Evolutionary conservation across 1,284 basidiomycete genomes (phyloP).

Genomic region (Trichosporon faecale): DNA sequence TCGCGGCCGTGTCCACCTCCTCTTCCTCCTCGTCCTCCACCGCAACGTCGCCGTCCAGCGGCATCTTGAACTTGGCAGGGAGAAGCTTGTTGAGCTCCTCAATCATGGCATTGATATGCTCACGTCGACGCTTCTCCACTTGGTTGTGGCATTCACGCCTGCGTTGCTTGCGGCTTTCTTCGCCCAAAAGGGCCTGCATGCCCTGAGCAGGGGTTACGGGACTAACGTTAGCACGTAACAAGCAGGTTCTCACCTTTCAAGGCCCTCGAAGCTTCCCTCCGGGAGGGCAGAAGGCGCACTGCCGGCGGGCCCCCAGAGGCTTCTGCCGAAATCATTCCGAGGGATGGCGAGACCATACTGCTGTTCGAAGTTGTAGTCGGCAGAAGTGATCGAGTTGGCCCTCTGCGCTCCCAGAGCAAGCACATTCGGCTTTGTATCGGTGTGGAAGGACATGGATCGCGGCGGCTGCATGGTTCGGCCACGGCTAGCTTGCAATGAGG

Average conservation of each 20-base stretch:
- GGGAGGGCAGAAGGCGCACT: slow-evolving; percentile 31
- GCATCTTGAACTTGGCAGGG: slow-evolving; percentile 32
- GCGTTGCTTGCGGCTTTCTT: slow-evolving; percentile 43
- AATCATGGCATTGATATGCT: slow-evolving; percentile 51
- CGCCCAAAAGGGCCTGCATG: slow-evolving; percentile 24
- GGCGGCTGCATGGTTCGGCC: slow-evolving; percentile 26
- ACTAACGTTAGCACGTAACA: slow-evolving; percentile 17
- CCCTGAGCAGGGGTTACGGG: slow-evolving; percentile 41
- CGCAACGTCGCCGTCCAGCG: slow-evolving; percentile 32
- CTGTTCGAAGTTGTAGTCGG: slow-evolving; percentile 19
- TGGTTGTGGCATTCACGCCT: slow-evolving; percentile 50
- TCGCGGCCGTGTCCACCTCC: slow-evolving; percentile 29
- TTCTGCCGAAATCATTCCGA: slow-evolving; percentile 18
- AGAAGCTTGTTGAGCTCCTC: slow-evolving; percentile 46
- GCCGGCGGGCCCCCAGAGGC: slow-evolving; percentile 23
- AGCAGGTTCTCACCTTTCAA: slow-evolving; percentile 23
- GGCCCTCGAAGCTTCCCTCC: slow-evolving; percentile 29
- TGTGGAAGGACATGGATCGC: slow-evolving; percentile 25
- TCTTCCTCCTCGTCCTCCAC: slow-evolving; percentile 44
- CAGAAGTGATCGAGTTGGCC: slow-evolving; percentile 20
- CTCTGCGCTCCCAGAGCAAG: slow-evolving; percentile 19
- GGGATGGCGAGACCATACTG: slow-evolving; percentile 38
- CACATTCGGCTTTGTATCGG: slow-evolving; percentile 20
- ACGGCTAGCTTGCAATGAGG: slow-evolving; percentile 18
- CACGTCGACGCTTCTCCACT: slow-evolving; percentile 48